Evolutionary conservation across 805 yeast genomes (phyloP).

Genomic region (Yarrowia sp.): DNA sequence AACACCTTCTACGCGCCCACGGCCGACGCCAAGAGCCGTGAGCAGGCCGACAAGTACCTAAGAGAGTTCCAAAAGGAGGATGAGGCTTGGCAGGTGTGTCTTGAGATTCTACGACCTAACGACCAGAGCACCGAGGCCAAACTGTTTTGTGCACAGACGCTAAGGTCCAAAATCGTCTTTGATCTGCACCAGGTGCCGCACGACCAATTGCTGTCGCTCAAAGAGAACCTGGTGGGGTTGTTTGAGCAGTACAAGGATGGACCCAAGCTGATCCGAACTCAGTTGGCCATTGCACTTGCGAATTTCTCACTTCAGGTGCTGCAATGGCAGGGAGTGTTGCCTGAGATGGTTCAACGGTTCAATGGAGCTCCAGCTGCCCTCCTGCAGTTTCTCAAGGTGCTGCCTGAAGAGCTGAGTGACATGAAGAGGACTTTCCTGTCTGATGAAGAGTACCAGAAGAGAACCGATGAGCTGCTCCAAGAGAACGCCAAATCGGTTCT

Average conservation of each 20-base stretch:
- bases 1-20: conserved; percentile 48
- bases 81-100: conserved; percentile 72
- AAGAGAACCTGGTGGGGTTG: conserved; percentile 62
- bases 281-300: conserved; percentile 76
- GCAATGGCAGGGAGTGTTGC: conserved; percentile 68
- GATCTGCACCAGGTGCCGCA: conserved; percentile 77
- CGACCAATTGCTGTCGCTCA: conserved; percentile 57
- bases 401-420: conserved; percentile 89
- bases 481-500: conserved; percentile 69
- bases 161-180: conserved; percentile 73
- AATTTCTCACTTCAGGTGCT: conserved; percentile 76
- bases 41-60: conserved; percentile 53
- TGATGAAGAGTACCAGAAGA: conserved; percentile 69
- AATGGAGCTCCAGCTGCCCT: conserved; percentile 48
- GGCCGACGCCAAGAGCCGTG: conserved; percentile 42
- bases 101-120: conserved; percentile 48
- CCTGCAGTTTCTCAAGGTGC: conserved; percentile 75
- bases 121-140: conserved; percentile 53
- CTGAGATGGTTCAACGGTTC: conserved; percentile 58
- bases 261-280: conserved; percentile 68
- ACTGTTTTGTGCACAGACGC: conserved; percentile 87
- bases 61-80: conserved; percentile 72
- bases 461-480: conserved; percentile 63
- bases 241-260: conserved; percentile 44
- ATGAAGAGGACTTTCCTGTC: conserved; percentile 73